Evolutionary conservation across 106 monocot species (phyloP).

Genomic region (Dendrobium officinale): DNA sequence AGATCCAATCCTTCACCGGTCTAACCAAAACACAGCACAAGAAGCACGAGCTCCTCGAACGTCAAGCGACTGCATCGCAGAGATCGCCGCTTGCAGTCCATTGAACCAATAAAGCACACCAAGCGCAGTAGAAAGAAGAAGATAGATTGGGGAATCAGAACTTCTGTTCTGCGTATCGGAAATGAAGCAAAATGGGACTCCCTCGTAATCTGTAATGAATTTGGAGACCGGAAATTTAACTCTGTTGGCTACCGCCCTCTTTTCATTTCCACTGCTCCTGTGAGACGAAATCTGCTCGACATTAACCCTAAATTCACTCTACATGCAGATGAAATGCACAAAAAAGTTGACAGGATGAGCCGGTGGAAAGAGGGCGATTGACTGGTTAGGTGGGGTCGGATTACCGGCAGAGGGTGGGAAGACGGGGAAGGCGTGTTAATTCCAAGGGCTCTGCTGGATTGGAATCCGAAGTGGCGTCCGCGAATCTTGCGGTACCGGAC

Average conservation of each 20-base stretch:
- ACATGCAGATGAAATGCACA: too few species aligned
- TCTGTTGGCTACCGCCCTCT: not conserved
- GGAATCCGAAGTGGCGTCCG: conserved; percentile 34
- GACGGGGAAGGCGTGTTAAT: not conserved
- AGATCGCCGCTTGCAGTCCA: too few species aligned
- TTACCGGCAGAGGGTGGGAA: not conserved
- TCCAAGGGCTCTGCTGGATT: conserved; percentile 13
- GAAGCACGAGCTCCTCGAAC: too few species aligned
- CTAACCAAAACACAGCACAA: too few species aligned
- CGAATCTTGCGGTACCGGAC: conserved; percentile 17
- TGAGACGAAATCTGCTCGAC: too few species aligned
- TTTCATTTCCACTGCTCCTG: too few species aligned
- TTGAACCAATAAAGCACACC: too few species aligned
- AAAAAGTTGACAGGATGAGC: too few species aligned
- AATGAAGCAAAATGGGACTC: conserved; percentile 12
- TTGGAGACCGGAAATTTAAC: not conserved
- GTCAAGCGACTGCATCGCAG: too few species aligned
- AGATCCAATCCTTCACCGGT: too few species aligned
- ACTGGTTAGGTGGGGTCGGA: not conserved
- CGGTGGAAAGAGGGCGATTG: not conserved
- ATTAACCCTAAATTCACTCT: too few species aligned
- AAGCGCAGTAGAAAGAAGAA: not conserved
- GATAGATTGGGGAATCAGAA: not conserved
- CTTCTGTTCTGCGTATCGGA: not conserved
- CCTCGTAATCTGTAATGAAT: conserved; percentile 5